A percentile compares a stretch with the other conserved stretches of the same genome.
These are phyloP conservation scores for Nadsonia starkeyi-henricii DNA, from an alignment of 1,139 yeast genomes.

Conservation along the genomic window DNA sequence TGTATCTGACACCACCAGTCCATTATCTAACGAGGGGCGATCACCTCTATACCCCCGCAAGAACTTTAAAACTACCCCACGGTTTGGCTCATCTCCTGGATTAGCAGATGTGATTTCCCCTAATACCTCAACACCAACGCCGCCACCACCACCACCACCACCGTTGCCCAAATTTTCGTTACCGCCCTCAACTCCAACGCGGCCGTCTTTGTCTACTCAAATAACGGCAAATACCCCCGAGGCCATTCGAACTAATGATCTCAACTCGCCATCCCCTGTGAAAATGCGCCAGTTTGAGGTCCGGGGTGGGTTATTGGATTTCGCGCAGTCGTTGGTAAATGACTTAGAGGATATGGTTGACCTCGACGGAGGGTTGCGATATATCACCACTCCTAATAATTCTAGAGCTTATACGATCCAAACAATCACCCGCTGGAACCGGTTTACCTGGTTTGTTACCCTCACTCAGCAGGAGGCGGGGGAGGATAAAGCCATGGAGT, in stretches of 20 bases:
- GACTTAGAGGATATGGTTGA: neutral
- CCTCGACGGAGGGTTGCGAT: neutral
- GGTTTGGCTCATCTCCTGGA: no score
- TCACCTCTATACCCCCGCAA: no score
- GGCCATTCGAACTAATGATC: no score
- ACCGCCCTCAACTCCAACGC: neutral
- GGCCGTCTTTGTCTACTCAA: neutral
- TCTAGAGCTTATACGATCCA: neutral
- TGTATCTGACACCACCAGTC: no score
- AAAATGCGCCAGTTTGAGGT: neutral
- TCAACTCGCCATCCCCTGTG: neutral
- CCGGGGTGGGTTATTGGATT: neutral
- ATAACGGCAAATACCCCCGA: no score
- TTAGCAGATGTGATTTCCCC: no score
- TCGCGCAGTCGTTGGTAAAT: neutral
- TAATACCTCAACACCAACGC: no score
- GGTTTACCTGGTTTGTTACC: neutral
- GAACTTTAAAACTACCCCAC: no score
- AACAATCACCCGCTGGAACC: neutral
- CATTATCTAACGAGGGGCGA: no score
- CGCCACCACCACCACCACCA: neutral
- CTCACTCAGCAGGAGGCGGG: neutral
- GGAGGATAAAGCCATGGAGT: neutral
- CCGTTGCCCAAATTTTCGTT: neutral
- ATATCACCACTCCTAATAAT: neutral